phyloP scores from a whole-genome alignment of 306 rosid genomes.

The Hylodesmum podocarpum region DNA sequence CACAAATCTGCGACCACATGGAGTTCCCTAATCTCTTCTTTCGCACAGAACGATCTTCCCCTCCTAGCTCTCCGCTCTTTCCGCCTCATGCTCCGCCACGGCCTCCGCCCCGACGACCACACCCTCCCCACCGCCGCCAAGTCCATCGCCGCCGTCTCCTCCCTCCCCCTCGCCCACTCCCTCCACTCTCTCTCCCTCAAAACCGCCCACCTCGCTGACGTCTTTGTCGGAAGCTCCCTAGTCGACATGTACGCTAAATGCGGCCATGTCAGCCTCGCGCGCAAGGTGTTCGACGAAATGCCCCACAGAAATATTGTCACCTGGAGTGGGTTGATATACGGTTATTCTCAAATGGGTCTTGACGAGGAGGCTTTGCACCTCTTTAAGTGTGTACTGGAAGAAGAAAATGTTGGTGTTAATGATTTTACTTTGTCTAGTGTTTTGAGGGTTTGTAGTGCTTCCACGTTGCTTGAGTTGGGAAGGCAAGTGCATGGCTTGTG shows the following conservation, averaged over 20 bases:
- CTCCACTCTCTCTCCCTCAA: constrained; percentile 60
- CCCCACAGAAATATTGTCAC: constrained; percentile 74
- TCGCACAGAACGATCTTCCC: constrained; percentile 79
- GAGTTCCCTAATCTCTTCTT: constrained; percentile 79
- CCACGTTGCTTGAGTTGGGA: constrained; percentile 73
- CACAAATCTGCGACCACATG: constrained; percentile 61
- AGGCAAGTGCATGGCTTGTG: constrained; percentile 70
- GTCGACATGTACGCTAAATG: constrained; percentile 77
- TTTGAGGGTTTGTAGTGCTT: constrained; percentile 61
- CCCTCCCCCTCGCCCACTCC: constrained; percentile 44
- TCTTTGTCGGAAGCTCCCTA: constrained; percentile 73
- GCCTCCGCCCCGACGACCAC: constrained; percentile 60
- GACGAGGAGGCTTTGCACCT: constrained; percentile 64
- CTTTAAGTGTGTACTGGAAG: constrained; percentile 55
- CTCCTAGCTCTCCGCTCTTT: constrained; percentile 53
- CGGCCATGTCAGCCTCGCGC: constrained; percentile 44
- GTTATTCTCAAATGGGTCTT: constrained; percentile 60
- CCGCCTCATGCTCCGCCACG: constrained; percentile 59
- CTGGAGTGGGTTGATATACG: constrained; percentile 88
- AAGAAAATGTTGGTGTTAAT: constrained; percentile 51
- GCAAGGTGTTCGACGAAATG: constrained; percentile 70
- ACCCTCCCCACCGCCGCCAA: constrained; percentile 69
- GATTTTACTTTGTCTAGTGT: constrained; percentile 86
- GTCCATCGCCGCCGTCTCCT: constrained; percentile 56
- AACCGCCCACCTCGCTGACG: constrained; percentile 49